Base-by-base conservation (phyloP, 352 stramenopile genomes). In the Globisporangium nodosum region DNA sequence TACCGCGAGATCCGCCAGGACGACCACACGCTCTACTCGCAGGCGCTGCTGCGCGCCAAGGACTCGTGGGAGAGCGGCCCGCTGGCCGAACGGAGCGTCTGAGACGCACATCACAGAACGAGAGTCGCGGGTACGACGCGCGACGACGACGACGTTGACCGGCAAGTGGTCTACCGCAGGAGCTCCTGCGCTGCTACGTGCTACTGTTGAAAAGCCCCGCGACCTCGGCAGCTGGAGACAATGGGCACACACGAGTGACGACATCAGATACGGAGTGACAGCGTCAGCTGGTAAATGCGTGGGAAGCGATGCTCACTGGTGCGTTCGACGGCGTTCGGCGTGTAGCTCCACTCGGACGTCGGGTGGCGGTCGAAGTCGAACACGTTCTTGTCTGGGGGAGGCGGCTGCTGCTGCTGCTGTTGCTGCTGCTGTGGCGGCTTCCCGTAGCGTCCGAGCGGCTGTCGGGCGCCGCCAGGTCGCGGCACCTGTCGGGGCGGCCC, bases 11-110 rank as follows among this genome's bases (percentile, higher is more conserved):
- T 64, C 51, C 56, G 50, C 31, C 76, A 88, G 63, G 81, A 91
- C 63, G 79, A 86, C 61, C 69, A 71, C 51, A 64, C 49, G 48
- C 76, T 93, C 63, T 91, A 82, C 64, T 85, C 78, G 48, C 68
- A 73, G 18, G 58, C 76, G 59, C 76, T 93, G 31, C 69, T 80
- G 54, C 65, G 65, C 27, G 71, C 81, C 16, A 83, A 81, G 21
- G 81, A 93, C 57, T 93, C 83, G 60, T 88, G 73, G 72, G 81
- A 89, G 42, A 75, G 65, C 21, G 61, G 84, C 47, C 54, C 53
- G 11, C 42, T 63, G 5, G 47, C 30, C 16, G 43, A 52, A 0
- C 49, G 43, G 13, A 39, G 46, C 20, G 39, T 24, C 3, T 50
- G 58, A 64, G 12, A 15, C 11, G 43, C 15, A 21, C 11, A n/a